A percentile compares a stretch with the other conserved stretches of the same genome.
These are phyloP conservation scores for Colletotrichum cereale DNA, from an alignment of 2,329 filamentous ascomycete species.

Conservation along the genomic window DNA sequence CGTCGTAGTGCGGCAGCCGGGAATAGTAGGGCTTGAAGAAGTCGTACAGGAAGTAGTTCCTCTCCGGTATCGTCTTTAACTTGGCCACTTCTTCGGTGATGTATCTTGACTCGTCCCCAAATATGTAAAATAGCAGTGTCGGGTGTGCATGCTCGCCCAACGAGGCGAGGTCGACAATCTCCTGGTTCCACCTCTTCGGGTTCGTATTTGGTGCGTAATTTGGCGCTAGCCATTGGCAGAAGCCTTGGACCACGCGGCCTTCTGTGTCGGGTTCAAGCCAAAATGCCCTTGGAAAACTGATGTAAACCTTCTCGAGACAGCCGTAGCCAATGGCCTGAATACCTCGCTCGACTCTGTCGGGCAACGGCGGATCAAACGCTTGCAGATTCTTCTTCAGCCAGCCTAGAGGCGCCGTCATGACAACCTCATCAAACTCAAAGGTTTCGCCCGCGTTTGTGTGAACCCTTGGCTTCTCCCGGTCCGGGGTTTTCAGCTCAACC, in stretches of 20 bases:
- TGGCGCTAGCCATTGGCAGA: conserved; percentile 82
- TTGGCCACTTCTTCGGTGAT: conserved; percentile 61
- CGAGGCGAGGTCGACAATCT: conserved; percentile 81
- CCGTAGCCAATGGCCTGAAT: conserved; percentile 77
- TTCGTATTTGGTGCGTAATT: conserved; percentile 73
- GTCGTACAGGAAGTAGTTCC: conserved; percentile 66
- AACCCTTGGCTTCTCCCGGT: conserved; percentile 52
- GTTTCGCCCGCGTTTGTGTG: conserved; percentile 58
- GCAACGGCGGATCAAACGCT: conserved; percentile 72
- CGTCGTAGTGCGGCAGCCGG: conserved; percentile 75
- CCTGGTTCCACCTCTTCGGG: conserved; percentile 77
- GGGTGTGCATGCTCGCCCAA: conserved; percentile 76
- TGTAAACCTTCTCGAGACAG: conserved; percentile 76
- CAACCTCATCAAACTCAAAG: conserved; percentile 74
- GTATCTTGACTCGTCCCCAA: conserved; percentile 71
- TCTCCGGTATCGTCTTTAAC: conserved; percentile 58
- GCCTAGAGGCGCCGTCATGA: conserved; percentile 76
- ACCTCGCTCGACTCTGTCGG: conserved; percentile 67
- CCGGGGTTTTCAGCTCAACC: conserved; percentile 53
- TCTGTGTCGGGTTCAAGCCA: conserved; percentile 67
- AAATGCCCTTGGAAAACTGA: conserved; percentile 81
- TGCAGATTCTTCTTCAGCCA: conserved; percentile 72
- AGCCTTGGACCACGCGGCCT: conserved; percentile 67
- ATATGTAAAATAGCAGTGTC: conserved; percentile 87
- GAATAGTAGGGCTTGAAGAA: conserved; percentile 87